A percentile compares a stretch with the other conserved stretches of the same genome.
These are phyloP conservation scores for Cutaneotrichosporon sp. DNA, from an alignment of 1,284 basidiomycete genomes.

Conservation along the genomic window DNA sequence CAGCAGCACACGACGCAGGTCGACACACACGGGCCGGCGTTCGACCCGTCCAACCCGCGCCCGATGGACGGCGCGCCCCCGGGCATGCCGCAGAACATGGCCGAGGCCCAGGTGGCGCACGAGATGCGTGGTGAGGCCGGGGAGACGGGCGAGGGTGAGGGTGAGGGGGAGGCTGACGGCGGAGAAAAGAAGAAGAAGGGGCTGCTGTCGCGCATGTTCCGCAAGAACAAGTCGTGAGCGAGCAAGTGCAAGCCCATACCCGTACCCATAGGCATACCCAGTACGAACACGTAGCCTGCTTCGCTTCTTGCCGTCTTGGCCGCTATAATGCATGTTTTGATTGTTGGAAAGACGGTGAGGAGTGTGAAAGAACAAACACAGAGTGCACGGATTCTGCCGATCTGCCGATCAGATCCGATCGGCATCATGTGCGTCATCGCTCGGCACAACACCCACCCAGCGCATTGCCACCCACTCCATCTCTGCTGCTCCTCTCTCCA, in stretches of 20 bases:
- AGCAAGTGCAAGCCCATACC: neutral
- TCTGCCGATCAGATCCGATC: neutral
- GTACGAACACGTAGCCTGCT: too few species aligned
- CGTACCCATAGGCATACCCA: neutral
- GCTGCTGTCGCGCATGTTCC: conserved; percentile 5
- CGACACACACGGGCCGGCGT: conserved; percentile 7
- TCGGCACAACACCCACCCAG: neutral
- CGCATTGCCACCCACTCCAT: neutral
- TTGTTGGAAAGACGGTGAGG: neutral
- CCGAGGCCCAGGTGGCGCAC: neutral
- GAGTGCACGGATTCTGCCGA: neutral
- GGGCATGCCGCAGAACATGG: neutral
- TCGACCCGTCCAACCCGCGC: neutral
- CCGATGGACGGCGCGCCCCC: neutral
- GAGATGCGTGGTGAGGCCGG: neutral
- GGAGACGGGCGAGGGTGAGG: neutral
- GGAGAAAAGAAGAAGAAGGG: conserved; percentile 13
- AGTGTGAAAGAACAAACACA: too few species aligned
- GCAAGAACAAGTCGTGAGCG: conserved; percentile 11
- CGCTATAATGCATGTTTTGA: neutral
- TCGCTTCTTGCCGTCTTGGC: neutral
- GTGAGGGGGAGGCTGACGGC: neutral
- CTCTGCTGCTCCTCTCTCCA: neutral
- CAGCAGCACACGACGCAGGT: conserved; percentile 14
- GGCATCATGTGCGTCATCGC: neutral